These are phyloP conservation scores for Fusarium duplospermum DNA, from an alignment of 2,329 filamentous ascomycete species.

Conservation along the genomic window DNA sequence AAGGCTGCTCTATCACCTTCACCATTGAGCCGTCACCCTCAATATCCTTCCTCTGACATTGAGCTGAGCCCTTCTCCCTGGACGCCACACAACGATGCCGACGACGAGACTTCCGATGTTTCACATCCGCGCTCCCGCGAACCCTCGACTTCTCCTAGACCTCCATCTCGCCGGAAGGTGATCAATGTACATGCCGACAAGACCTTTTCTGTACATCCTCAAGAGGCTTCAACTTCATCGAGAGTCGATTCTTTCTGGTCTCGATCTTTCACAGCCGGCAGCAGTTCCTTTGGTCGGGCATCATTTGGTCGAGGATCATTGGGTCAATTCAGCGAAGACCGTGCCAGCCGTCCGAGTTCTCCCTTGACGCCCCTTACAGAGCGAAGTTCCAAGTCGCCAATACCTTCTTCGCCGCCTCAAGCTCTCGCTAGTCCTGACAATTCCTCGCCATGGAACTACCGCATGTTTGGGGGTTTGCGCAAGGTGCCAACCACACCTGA, in stretches of 20 bases:
- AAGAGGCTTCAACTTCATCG: slow-evolving; percentile 46
- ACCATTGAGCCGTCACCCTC: slow-evolving; percentile 29
- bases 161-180: slow-evolving; percentile 50
- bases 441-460: slow-evolving; percentile 64
- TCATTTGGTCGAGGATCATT: slow-evolving; percentile 63
- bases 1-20: slow-evolving; percentile 32
- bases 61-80: slow-evolving; percentile 36
- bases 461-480: slow-evolving; percentile 65
- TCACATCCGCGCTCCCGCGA: slow-evolving; percentile 34
- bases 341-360: slow-evolving; percentile 60
- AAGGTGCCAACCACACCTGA: slow-evolving; percentile 58
- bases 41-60: slow-evolving; percentile 30
- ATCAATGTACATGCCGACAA: slow-evolving; percentile 67
- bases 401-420: slow-evolving; percentile 24
- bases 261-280: slow-evolving; percentile 59
- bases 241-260: slow-evolving; percentile 52
- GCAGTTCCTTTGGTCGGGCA: slow-evolving; percentile 59
- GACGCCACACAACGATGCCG: slow-evolving; percentile 32
- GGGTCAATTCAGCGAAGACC: slow-evolving; percentile 61
- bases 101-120: slow-evolving; percentile 31
- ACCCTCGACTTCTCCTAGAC: slow-evolving; percentile 42
- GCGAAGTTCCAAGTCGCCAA: slow-evolving; percentile 42
- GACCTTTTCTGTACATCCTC: slow-evolving; percentile 65
- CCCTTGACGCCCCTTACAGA: slow-evolving; percentile 62
- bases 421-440: slow-evolving; percentile 30